These are phyloP conservation scores for Blumeriella jaapii DNA, from an alignment of 2,329 filamentous ascomycete genomes.

Conservation along the genomic window DNA sequence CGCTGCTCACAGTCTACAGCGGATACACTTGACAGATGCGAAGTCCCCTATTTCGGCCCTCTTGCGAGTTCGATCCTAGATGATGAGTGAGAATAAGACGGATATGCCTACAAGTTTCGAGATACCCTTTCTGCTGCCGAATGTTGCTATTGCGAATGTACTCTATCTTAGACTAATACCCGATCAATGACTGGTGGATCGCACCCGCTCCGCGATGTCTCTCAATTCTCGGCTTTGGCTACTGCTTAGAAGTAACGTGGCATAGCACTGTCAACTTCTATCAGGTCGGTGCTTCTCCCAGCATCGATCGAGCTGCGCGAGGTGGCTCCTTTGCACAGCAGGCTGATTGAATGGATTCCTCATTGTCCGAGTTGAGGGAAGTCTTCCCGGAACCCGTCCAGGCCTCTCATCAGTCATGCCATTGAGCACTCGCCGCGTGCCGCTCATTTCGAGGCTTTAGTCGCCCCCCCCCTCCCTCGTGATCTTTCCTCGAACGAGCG, in stretches of 20 bases:
- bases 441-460: slow-evolving; percentile 6
- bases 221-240: not conserved
- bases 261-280: slow-evolving; percentile 7
- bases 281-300: slow-evolving; percentile 1
- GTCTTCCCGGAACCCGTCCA: not conserved
- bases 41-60: slow-evolving; percentile 76
- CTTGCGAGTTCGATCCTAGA: slow-evolving; percentile 85
- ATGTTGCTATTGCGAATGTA: slow-evolving; percentile 4
- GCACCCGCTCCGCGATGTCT: not conserved
- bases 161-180: slow-evolving; percentile 12
- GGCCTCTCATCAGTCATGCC: slow-evolving; percentile 11
- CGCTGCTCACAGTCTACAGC: slow-evolving; percentile 31
- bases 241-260: slow-evolving; percentile 11
- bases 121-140: slow-evolving; percentile 18
- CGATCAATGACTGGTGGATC: slow-evolving; percentile 14
- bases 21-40: slow-evolving; percentile 44
- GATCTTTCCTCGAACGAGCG: slow-evolving; percentile 45
- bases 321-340: not conserved
- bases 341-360: not conserved
- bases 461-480: slow-evolving; percentile 37
- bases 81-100: slow-evolving; percentile 46
- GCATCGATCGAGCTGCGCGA: not conserved
- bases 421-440: slow-evolving; percentile 14
- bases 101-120: slow-evolving; percentile 9
- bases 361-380: not conserved